These are phyloP conservation scores for Chrysoporthe austroafricana DNA, from an alignment of 2,329 filamentous ascomycete genomes.

Conservation along the genomic window DNA sequence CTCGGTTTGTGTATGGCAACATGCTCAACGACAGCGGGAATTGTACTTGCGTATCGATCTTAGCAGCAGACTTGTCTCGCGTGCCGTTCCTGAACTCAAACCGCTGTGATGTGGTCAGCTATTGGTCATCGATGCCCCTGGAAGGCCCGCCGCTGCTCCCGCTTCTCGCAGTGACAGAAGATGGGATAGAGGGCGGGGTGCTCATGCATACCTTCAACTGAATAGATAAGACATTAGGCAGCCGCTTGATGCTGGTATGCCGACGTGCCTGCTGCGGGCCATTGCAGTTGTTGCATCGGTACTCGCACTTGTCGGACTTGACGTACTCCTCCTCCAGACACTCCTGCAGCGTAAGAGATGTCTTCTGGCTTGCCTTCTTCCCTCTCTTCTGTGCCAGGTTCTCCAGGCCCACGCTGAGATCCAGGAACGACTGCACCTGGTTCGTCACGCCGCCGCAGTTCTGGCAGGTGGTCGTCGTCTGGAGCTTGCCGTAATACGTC, in stretches of 20 bases:
- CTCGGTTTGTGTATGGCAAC: constrained; percentile 81
- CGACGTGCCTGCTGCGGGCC: constrained; percentile 79
- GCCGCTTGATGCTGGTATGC: constrained; percentile 78
- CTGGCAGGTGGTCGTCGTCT: constrained; percentile 88
- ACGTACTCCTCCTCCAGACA: constrained; percentile 89
- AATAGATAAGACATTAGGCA: constrained; percentile 88
- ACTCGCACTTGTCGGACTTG: constrained; percentile 83
- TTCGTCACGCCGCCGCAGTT: constrained; percentile 82
- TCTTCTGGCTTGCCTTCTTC: constrained; percentile 55
- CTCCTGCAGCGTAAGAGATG: constrained; percentile 64
- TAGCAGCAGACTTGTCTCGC: constrained; percentile 73
- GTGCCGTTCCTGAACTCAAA: constrained; percentile 74
- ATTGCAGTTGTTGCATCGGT: constrained; percentile 81
- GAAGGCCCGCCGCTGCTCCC: not conserved
- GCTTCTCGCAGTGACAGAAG: not conserved
- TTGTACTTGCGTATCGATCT: constrained; percentile 83
- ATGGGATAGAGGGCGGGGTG: not conserved
- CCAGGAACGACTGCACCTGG: constrained; percentile 86
- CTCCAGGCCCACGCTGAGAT: constrained; percentile 87
- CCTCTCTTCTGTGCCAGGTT: constrained; percentile 68
- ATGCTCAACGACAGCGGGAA: constrained; percentile 90
- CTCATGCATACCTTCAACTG: constrained; percentile 75
- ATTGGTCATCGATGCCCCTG: not conserved
- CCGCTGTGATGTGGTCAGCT: constrained; percentile 43
- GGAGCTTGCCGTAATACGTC: constrained; percentile 90